Evolutionary conservation across 202 grass and related monocot species (phyloP), one percentile per base, ranked within the genome.

Genomic region (Sporobolus alterniflorus): DNA sequence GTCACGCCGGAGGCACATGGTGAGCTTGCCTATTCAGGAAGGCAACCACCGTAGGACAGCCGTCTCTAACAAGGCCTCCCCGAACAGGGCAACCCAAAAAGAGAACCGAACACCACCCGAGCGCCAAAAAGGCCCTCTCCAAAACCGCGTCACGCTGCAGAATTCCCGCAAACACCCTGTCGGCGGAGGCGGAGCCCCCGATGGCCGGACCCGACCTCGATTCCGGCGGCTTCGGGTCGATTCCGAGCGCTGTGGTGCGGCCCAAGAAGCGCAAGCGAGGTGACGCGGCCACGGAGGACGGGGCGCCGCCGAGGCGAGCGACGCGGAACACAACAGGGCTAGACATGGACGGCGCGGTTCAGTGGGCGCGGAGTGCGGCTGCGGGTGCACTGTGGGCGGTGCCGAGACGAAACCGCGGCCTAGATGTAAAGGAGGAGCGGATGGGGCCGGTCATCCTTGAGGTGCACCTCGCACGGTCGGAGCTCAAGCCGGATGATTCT

Each of bases 151-250:
- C 78, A 28, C 68, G 40, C 59, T 64, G 64, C 52, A 3, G 66
- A 83, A 86, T 86, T 78, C 74, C 73, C 25, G 60, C 83, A 61
- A 68, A 73, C 79, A 83, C 62, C 74, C 74, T 74, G 52, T 74
- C 79, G 80, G 74, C 88, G 59, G 43, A 42, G 76, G 39, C 36
- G 48, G 64, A 36, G 64, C 17, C 30, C n/a, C 54, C 14, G 68
- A 86, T 90, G 88, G 74, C 52, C 61, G 88, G 67, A 32, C 64
- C 83, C 61, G 88, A 83, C 74, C 16, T 54, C 67, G 42, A 67
- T 44, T 21, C 36, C 20, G 15, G 51, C 14, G 34, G 82, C 21
- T 70, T 70, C 64, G 44, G 51, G 7, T 2, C 68, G 48, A 22
- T 36, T 4, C 46, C 65, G 71, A n/a, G 9, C 13, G 16, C 30